Percentiles rank a stretch among this genome's conserved stretches.
These are phyloP conservation scores for Stagonosporopsis rhizophila DNA, from an alignment of 2,329 filamentous ascomycete species.

Conservation along the genomic window DNA sequence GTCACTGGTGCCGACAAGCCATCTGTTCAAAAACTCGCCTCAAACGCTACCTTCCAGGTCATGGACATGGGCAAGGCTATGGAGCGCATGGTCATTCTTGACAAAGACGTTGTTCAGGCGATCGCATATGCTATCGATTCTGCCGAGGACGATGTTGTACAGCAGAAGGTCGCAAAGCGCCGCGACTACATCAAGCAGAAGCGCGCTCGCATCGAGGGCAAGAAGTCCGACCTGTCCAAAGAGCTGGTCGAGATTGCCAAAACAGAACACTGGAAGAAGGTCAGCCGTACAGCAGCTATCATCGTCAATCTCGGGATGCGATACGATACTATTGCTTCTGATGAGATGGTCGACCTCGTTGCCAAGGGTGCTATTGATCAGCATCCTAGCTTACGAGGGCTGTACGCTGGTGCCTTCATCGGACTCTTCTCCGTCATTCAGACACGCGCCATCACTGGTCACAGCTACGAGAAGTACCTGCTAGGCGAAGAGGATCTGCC, in stretches of 20 bases:
- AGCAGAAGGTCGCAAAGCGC: slow-evolving; percentile 67
- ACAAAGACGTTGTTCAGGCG: slow-evolving; percentile 72
- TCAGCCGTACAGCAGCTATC: slow-evolving; percentile 86
- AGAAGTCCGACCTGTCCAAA: slow-evolving; percentile 79
- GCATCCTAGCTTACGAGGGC: slow-evolving; percentile 82
- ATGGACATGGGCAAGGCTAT: slow-evolving; percentile 91
- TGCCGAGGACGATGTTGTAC: slow-evolving; percentile 63
- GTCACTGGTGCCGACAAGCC: slow-evolving; percentile 91
- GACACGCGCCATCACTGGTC: slow-evolving; percentile 82
- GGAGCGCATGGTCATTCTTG: slow-evolving; percentile 83
- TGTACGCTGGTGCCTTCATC: slow-evolving; percentile 82
- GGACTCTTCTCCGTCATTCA: slow-evolving; percentile 83
- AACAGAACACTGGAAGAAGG: slow-evolving; percentile 94
- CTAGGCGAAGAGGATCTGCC: slow-evolving; percentile 78
- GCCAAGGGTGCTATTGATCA: slow-evolving; percentile 84
- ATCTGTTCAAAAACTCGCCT: slow-evolving; percentile 89
- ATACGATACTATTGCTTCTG: slow-evolving; percentile 86
- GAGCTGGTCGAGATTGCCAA: slow-evolving; percentile 81
- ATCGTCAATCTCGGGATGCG: slow-evolving; percentile 88
- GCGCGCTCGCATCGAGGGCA: slow-evolving; percentile 77
- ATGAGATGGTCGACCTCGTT: slow-evolving; percentile 82
- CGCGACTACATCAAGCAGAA: slow-evolving; percentile 78
- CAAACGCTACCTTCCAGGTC: slow-evolving; percentile 80
- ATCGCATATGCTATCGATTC: slow-evolving; percentile 58
- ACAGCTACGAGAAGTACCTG: slow-evolving; percentile 87